Evolutionary conservation across 225 moss, liverwort and hornwort species (phyloP).

Genomic region (Asterella californica): DNA sequence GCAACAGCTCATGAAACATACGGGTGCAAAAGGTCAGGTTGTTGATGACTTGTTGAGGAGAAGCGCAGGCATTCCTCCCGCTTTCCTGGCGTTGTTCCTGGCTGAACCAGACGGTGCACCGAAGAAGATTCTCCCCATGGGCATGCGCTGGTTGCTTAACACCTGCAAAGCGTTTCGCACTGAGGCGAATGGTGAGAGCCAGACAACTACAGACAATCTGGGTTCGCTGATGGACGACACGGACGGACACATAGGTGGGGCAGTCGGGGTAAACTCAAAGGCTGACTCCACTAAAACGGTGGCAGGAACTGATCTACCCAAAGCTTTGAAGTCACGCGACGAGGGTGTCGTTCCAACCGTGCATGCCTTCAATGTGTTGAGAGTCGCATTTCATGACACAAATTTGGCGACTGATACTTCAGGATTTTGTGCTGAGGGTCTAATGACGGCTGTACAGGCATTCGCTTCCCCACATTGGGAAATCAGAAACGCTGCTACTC

Average conservation of each 20-base stretch:
- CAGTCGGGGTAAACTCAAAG: constrained; percentile 20
- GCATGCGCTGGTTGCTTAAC: constrained; percentile 87
- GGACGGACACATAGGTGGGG: constrained; percentile 32
- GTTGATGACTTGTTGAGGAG: constrained; percentile 91
- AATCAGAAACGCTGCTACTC: constrained; percentile 96
- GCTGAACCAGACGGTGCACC: constrained; percentile 97
- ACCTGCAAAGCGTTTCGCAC: constrained; percentile 56
- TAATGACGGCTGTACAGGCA: constrained; percentile 78
- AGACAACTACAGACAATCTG: constrained; percentile 10
- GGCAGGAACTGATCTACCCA: neutral
- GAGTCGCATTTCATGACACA: constrained; percentile 93
- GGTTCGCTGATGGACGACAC: constrained; percentile 17
- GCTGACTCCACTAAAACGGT: neutral
- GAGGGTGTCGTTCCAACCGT: constrained; percentile 97
- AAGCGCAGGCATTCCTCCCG: constrained; percentile 98
- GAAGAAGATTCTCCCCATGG: constrained; percentile 91
- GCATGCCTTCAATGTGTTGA: constrained; percentile 88
- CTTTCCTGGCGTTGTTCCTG: constrained; percentile 91
- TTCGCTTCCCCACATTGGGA: constrained; percentile 94
- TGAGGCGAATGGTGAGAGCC: constrained; percentile 39
- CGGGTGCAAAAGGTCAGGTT: constrained; percentile 84
- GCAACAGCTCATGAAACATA: constrained; percentile 71
- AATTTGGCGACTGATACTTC: constrained; percentile 96
- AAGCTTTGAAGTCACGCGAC: constrained; percentile 68
- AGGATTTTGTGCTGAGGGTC: constrained; percentile 95